Conservation (phyloP, 2,329 filamentous ascomycete species). For the Trichoderma oligosporum region DNA sequence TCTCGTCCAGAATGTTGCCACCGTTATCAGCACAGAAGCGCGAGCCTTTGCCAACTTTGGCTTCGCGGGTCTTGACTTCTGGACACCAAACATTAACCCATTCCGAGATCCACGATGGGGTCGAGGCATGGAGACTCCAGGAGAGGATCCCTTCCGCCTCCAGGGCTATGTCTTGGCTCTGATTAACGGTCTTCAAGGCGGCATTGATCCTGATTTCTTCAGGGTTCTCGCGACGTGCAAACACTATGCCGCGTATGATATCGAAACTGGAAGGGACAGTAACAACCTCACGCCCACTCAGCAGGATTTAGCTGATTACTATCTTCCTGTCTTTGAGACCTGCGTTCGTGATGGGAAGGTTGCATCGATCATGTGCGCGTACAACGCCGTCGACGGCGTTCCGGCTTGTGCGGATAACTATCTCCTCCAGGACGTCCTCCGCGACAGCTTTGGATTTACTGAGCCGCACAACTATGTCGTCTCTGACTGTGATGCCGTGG, state of each 20-base stretch:
- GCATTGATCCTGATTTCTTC: slow-evolving; percentile 14
- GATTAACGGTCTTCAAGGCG: slow-evolving; percentile 50
- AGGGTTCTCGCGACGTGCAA: slow-evolving; percentile 56
- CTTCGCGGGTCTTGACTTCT: slow-evolving; percentile 54
- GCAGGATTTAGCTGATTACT: slow-evolving; percentile 66
- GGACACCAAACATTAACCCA: slow-evolving; percentile 65
- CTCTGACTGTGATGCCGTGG: slow-evolving; percentile 61
- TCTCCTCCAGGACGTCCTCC: slow-evolving; percentile 58
- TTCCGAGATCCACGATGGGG: slow-evolving; percentile 63
- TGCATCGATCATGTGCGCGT: slow-evolving; percentile 59
- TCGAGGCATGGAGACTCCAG: slow-evolving; percentile 57
- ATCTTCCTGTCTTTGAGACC: slow-evolving; percentile 61
- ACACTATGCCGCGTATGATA: slow-evolving; percentile 56
- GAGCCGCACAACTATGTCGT: slow-evolving; percentile 59
- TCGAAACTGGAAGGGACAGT: slow-evolving; percentile 49
- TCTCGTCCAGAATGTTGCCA: slow-evolving; percentile 54
- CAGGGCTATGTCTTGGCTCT: slow-evolving; percentile 50
- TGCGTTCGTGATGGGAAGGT: slow-evolving; percentile 57
- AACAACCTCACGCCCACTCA: slow-evolving; percentile 55
- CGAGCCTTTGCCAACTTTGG: slow-evolving; percentile 62
- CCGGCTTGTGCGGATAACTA: slow-evolving; percentile 62
- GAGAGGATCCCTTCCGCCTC: slow-evolving; percentile 52
- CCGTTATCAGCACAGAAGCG: slow-evolving; percentile 55
- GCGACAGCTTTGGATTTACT: slow-evolving; percentile 63
- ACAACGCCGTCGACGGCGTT: slow-evolving; percentile 63